Evolutionary conservation across 495 filamentous ascomycete species (phyloP).

Genomic region (Penicillium psychrofluorescens): DNA sequence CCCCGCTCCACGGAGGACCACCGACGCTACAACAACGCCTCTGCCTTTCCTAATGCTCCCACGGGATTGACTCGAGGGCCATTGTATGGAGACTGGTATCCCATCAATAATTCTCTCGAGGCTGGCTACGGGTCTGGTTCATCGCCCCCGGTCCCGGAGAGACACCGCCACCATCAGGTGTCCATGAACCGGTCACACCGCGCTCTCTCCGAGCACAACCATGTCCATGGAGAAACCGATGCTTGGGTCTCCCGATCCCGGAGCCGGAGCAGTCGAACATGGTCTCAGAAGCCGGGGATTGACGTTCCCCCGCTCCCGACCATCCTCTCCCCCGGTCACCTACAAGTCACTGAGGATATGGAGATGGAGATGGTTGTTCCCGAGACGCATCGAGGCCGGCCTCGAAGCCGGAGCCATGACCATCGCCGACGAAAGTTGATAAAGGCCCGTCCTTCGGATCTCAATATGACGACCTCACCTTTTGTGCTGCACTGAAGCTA

Average conservation of each 20-base stretch:
- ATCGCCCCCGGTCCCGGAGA: not conserved
- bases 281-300: conserved; percentile 11
- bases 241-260: conserved; percentile 9
- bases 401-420: conserved; percentile 26
- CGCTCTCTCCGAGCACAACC: conserved; percentile 8
- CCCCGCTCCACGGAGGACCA: conserved; percentile 19
- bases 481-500: too few relatives aligned
- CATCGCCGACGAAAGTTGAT: conserved; percentile 14
- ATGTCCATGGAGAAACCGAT: not conserved
- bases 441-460: conserved; percentile 6
- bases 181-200: not conserved
- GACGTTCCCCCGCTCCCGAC: conserved; percentile 14
- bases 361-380: not conserved
- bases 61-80: conserved; percentile 1
- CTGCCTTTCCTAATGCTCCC: not conserved
- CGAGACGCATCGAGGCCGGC: conserved; percentile 20
- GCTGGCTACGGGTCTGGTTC: not conserved
- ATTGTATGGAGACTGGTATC: conserved; percentile 10
- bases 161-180: conserved; percentile 1
- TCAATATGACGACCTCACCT: too few relatives aligned
- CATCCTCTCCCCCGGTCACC: conserved; percentile 10
- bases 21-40: not conserved
- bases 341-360: conserved; percentile 2
- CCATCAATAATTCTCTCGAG: conserved; percentile 1
- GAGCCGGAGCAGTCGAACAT: conserved; percentile 10